Base-by-base conservation (phyloP, 495 filamentous ascomycete genomes). In the Astrothelium macrocarpum region DNA sequence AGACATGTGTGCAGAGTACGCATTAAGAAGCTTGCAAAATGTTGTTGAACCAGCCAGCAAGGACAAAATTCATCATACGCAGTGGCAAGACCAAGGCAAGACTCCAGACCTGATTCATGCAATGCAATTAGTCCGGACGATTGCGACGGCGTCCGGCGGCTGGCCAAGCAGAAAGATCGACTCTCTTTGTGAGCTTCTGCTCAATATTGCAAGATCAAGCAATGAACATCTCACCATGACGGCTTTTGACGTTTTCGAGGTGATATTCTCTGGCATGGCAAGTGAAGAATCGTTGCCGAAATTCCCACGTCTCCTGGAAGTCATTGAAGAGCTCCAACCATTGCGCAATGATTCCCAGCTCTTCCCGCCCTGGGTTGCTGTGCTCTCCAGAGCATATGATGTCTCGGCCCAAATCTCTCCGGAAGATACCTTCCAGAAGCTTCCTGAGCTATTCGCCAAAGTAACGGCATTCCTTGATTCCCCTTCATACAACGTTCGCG, bases 111-210 rank as follows among this genome's bases (percentile, higher is more conserved):
- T 97, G 23, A 94, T 97, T 64, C 94, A 97, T 75, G 87, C 90
- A 2, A 74, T 98, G 63, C 95, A 97, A 65, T 79, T 97, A 58
- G 84, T 95, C 62, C 96, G 93, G 80, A 87, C 89, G 1, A 81
- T 97, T 65, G 91, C 93, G 2, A 77, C 81, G 26, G 90, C 88
- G 2, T 93, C 90, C 60, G 88, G 90, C 53, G 93, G 95, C 56
- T 98, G 95, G 95, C 94, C 94, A n/a, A 95, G 87, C 76, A 88
- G 87, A 78, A 95, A 95, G 75, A 91, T 97, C 58, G 94, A 98
- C 76, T 76, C 85, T 3, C 81, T 98, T 36, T 96, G 91, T 72
- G 91, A 96, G 71, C 75, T 92, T 39, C 77, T 98, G 62, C 87
- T 98, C 71, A 84, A 84, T 64, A 93, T 96, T 39, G 91, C 94